phyloP scores from a whole-genome alignment of 441 rosid genomes.

The Gossypium schwendimanii region DNA sequence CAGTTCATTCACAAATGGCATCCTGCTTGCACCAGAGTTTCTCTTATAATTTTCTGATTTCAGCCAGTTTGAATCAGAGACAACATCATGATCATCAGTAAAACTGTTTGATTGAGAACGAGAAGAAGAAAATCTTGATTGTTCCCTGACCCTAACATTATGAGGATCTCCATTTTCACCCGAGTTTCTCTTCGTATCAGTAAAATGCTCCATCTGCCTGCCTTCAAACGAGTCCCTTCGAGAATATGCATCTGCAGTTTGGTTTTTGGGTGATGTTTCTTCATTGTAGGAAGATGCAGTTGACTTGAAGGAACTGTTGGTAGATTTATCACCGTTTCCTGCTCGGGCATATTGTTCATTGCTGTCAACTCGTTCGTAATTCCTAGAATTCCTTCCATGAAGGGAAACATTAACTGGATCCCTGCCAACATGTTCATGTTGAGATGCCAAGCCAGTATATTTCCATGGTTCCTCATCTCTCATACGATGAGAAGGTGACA shows the following conservation, averaged over 20 bases:
- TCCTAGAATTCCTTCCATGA: slow-evolving; percentile 29
- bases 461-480: slow-evolving; percentile 32
- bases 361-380: slow-evolving; percentile 25
- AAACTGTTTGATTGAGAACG: slow-evolving; percentile 32
- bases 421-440: slow-evolving; percentile 22
- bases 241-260: slow-evolving; percentile 26
- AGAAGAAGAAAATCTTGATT: slow-evolving; percentile 33
- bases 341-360: slow-evolving; percentile 25
- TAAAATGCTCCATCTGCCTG: slow-evolving; percentile 18
- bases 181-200: slow-evolving; percentile 36
- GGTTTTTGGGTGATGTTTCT: slow-evolving; percentile 20
- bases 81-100: slow-evolving; percentile 30
- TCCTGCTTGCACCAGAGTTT: slow-evolving; percentile 32
- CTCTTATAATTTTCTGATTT: slow-evolving; percentile 19
- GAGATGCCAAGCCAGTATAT: slow-evolving; percentile 30
- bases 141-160: slow-evolving; percentile 29
- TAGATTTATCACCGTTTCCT: slow-evolving; percentile 17
- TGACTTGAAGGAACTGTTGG: slow-evolving; percentile 27
- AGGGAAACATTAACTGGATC: slow-evolving; percentile 24
- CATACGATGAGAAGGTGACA: slow-evolving; percentile 25
- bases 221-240: slow-evolving; percentile 29
- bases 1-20: slow-evolving; percentile 17
- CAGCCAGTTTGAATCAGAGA: slow-evolving; percentile 22
- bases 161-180: slow-evolving; percentile 30
- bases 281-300: slow-evolving; percentile 22